Evolutionary conservation across 139 green algal genomes (phyloP), one percentile per base, ranked within the genome.

Genomic region (Deuterostichococcus epilithicus): DNA sequence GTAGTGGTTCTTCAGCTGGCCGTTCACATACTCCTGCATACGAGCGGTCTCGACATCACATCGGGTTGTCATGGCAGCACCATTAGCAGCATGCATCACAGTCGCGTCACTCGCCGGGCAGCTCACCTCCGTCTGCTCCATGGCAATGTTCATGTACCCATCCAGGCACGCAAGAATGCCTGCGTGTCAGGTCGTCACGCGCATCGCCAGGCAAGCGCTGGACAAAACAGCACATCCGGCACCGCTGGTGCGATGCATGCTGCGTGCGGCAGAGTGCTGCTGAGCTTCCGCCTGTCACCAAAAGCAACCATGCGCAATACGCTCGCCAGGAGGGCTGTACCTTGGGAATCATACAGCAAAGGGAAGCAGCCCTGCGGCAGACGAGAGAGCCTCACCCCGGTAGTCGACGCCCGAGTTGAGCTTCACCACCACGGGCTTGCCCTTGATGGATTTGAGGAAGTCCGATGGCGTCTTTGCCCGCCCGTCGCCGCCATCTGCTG

Each of bases 141-240:
- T 98, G 1, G 96, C 96, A 47, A 99, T 98, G 87, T 99, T 99
- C 96, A 99, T 99, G 87, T 98, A 99, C 32, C 96, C 96, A 83
- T 99, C 96, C 39, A 99, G 77, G 81, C 95, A 98, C 0, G 94
- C 94, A 36, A 99, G 82, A 15, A 99, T 90, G 2, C 96, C 95
- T 97, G 88, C 74, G 85, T 30, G 44, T 26, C 25, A 58, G 68
- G 32, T n/a, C 69, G 38, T 35, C 34, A 2, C 20, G 5, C 42
- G 42, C 25, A 39, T 18, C n/a, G n/a, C n/a, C n/a, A n/a, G n/a
- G n/a, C n/a, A n/a, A n/a, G n/a, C n/a, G n/a, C n/a, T n/a, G n/a
- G 45, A 26, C 45, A 60, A 13, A 60, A 18, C 45, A 26, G 45
- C 45, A 60, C 15, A 18, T 60, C 18, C 15, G 15, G 13, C 45